These are phyloP conservation scores for Sphagnum contortum DNA, from an alignment of 225 moss, liverwort and hornwort species.

Conservation along the genomic window DNA sequence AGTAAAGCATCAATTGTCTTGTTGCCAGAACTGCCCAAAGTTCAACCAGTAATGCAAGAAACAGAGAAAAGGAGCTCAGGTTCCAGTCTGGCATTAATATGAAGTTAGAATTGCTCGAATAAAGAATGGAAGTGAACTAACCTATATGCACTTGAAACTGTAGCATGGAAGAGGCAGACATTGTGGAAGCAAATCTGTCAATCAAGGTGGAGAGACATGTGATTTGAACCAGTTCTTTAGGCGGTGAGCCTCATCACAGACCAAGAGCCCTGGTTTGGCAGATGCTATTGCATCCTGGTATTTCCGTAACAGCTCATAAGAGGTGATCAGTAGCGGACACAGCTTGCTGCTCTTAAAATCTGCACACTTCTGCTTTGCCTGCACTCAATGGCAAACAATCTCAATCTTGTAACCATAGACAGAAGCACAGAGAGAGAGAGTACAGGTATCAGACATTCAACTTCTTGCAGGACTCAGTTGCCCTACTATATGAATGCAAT, in stretches of 20 bases:
- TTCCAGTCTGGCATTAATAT: not conserved
- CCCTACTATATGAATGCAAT: no score
- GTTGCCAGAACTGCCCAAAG: constrained; percentile 66
- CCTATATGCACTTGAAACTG: no score
- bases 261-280: constrained; percentile 63
- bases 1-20: constrained; percentile 79
- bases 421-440: not conserved
- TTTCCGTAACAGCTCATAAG: constrained; percentile 79
- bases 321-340: constrained; percentile 65
- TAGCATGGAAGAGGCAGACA: no score
- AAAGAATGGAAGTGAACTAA: no score
- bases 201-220: no score
- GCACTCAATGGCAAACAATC: constrained; percentile 8
- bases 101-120: no score
- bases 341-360: constrained; percentile 47
- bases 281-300: constrained; percentile 52
- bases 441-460: not conserved
- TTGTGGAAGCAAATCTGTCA: no score
- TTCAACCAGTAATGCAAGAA: not conserved
- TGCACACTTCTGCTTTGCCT: constrained; percentile 57
- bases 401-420: no score
- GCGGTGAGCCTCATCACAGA: constrained; percentile 93
- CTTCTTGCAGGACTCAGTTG: no score
- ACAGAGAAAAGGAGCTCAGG: not conserved
- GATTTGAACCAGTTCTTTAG: constrained; percentile 71